phyloP scores from a whole-genome alignment of 2,329 filamentous ascomycete genomes.

The Aspergillus phoenicis region DNA sequence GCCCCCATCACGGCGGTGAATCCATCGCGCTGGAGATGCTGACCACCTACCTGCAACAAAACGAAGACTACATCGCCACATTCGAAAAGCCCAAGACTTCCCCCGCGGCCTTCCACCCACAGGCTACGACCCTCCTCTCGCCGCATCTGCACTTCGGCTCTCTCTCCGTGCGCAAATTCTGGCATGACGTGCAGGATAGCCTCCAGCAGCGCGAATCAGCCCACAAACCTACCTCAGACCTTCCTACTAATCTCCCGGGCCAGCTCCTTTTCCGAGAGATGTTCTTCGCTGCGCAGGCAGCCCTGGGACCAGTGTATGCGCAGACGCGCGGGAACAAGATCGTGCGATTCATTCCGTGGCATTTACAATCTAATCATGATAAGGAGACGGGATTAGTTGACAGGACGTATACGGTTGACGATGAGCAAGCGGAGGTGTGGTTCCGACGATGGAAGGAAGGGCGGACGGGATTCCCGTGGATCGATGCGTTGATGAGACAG shows the following conservation, averaged over 20 bases:
- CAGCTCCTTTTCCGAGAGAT: slow-evolving; percentile 79
- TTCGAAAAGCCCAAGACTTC: slow-evolving; percentile 77
- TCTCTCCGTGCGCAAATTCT: slow-evolving; percentile 70
- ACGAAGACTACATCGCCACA: slow-evolving; percentile 69
- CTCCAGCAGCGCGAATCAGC: slow-evolving; percentile 59
- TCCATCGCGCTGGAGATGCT: slow-evolving; percentile 62
- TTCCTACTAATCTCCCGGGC: slow-evolving; percentile 70
- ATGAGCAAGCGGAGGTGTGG: slow-evolving; percentile 62
- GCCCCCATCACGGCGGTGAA: slow-evolving; percentile 72
- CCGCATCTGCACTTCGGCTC: slow-evolving; percentile 75
- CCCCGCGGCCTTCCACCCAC: slow-evolving; percentile 71
- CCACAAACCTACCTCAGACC: slow-evolving; percentile 56
- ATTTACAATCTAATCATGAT: slow-evolving; percentile 63
- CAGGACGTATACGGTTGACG: slow-evolving; percentile 56
- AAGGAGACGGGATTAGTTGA: slow-evolving; percentile 51
- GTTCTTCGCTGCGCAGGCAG: slow-evolving; percentile 78
- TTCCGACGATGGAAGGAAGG: slow-evolving; percentile 71
- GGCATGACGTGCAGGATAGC: slow-evolving; percentile 68
- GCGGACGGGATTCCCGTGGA: slow-evolving; percentile 75
- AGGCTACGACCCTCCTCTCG: slow-evolving; percentile 72
- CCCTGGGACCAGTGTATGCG: slow-evolving; percentile 63
- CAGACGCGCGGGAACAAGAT: slow-evolving; percentile 67
- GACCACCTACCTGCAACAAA: slow-evolving; percentile 58
- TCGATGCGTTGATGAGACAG: slow-evolving; percentile 79
- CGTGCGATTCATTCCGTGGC: slow-evolving; percentile 78